Base-by-base conservation (phyloP, 2,329 filamentous ascomycete genomes). In the Aspergillus flavus region DNA sequence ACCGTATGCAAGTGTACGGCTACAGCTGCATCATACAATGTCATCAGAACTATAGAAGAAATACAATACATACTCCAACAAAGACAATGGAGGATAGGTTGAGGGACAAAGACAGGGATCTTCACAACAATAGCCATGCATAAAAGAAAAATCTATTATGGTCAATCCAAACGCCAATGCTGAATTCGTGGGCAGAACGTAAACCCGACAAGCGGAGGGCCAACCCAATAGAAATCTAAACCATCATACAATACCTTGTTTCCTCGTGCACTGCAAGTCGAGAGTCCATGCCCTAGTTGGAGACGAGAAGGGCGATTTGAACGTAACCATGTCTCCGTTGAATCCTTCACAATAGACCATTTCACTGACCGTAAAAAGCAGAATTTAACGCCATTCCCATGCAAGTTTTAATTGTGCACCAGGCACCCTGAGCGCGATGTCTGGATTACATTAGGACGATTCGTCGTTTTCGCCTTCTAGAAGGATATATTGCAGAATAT, bases 401-500 rank as follows among this genome's bases (percentile, higher is more conserved):
- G 75, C 74, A 76, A 72, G 52, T 68, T 63, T 52, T 68, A 69
- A 71, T 68, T 74, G 71, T 70, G 68, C 61, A 59, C 57, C 34
- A 34, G 61, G 60, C 61, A 60, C 58, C 39, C 36, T 41, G 36
- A 61, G 45, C 56, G 48, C 43, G 53, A 46, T 58, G n/a, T 52
- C 30, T 55, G 50, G 7, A 41, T 61, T 50, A 32, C 32, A 53
- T 70, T 64, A 70, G 77, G 69, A 78, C 66, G 62, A 67, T 71
- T 84, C 82, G 41, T 88, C 85, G 69, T 87, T 89, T 73, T 92
- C 90, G 58, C 92, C 92, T 70, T 92, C 86, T 26, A 97, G 84
- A 67, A 99, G 84, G 59, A 97, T 92, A 76, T 99, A 97, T 73
- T 96, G 93, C 69, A 99, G 86, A 69, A 99, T 97, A 79, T 99